phyloP scores from a whole-genome alignment of 2,329 filamentous ascomycete genomes.

The Calonectria ilicicola region DNA sequence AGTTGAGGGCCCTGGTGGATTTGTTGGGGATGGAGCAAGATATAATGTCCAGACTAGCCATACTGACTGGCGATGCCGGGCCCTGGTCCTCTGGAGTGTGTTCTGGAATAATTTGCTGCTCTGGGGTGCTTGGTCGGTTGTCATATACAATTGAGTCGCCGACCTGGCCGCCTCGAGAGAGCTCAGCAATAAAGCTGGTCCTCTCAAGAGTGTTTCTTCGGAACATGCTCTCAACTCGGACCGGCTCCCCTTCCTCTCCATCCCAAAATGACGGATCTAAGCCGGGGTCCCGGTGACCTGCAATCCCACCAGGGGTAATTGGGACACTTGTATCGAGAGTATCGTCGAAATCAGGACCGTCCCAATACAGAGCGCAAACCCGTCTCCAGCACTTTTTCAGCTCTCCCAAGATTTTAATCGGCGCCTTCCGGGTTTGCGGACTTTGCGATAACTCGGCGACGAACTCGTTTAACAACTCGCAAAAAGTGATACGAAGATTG shows the following conservation, averaged over 20 bases:
- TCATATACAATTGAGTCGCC: slow-evolving; percentile 59
- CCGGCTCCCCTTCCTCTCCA: slow-evolving; percentile 55
- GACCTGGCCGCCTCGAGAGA: slow-evolving; percentile 59
- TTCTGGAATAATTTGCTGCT: slow-evolving; percentile 46
- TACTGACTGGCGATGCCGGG: slow-evolving; percentile 64
- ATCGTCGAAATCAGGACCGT: slow-evolving; percentile 75
- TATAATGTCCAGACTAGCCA: slow-evolving; percentile 70
- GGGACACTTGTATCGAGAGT: slow-evolving; percentile 72
- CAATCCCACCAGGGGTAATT: slow-evolving; percentile 81
- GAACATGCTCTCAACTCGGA: slow-evolving; percentile 57
- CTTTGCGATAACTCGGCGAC: slow-evolving; percentile 66
- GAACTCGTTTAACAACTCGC: slow-evolving; percentile 80
- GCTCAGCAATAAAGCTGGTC: slow-evolving; percentile 60
- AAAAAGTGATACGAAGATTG: slow-evolving; percentile 81
- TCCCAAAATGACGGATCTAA: slow-evolving; percentile 69
- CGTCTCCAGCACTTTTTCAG: slow-evolving; percentile 98
- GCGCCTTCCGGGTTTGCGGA: slow-evolving; percentile 60
- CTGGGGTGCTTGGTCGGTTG: slow-evolving; percentile 61
- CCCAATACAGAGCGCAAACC: slow-evolving; percentile 92
- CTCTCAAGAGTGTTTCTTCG: slow-evolving; percentile 39
- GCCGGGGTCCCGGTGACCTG: slow-evolving; percentile 68
- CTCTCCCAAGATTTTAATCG: slow-evolving; percentile 89
- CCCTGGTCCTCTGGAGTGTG: slow-evolving; percentile 32
- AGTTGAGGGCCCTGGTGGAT: slow-evolving; percentile 53
- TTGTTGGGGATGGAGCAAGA: slow-evolving; percentile 74